A percentile compares a stretch with the other conserved stretches of the same genome.
Conservation (phyloP, 2,329 filamentous ascomycete species). For the Xylogone sp. region DNA sequence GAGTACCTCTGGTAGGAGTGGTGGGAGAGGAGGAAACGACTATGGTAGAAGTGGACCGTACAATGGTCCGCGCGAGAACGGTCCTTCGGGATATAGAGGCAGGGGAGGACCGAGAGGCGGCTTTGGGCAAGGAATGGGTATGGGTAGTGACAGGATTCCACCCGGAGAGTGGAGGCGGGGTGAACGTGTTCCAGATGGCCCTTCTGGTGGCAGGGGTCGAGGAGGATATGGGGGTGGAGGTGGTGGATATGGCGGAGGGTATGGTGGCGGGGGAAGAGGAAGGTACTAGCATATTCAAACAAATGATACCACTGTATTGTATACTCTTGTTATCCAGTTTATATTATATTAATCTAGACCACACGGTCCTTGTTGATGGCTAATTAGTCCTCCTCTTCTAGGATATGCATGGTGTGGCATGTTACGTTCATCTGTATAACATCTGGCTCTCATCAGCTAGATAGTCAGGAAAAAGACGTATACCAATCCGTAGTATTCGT, state of each 20-base stretch:
- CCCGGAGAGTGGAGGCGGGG: constrained; percentile 65
- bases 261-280: constrained; percentile 43
- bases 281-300: constrained; percentile 27
- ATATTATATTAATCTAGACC: too few species aligned
- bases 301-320: constrained; percentile 14
- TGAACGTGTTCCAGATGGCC: constrained; percentile 55
- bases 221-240: constrained; percentile 42
- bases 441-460: too few species aligned
- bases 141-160: constrained; percentile 32
- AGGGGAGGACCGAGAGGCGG: constrained; percentile 33
- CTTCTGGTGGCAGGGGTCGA: constrained; percentile 34
- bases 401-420: too few species aligned
- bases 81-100: constrained; percentile 28
- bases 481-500: too few species aligned
- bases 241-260: constrained; percentile 36
- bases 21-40: constrained; percentile 30
- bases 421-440: too few species aligned
- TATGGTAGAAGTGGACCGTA: constrained; percentile 35
- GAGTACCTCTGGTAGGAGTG: constrained; percentile 40
- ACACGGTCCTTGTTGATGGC: too few species aligned
- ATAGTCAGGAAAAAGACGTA: too few species aligned
- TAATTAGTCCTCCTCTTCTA: too few species aligned
- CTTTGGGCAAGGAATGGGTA: constrained; percentile 34
- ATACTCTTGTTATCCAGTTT: not conserved
- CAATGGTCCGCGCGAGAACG: constrained; percentile 32